Evolutionary conservation across 2,329 filamentous ascomycete species (phyloP), one percentile per base, ranked within the genome.

Genomic region (Neonectria coccinea): DNA sequence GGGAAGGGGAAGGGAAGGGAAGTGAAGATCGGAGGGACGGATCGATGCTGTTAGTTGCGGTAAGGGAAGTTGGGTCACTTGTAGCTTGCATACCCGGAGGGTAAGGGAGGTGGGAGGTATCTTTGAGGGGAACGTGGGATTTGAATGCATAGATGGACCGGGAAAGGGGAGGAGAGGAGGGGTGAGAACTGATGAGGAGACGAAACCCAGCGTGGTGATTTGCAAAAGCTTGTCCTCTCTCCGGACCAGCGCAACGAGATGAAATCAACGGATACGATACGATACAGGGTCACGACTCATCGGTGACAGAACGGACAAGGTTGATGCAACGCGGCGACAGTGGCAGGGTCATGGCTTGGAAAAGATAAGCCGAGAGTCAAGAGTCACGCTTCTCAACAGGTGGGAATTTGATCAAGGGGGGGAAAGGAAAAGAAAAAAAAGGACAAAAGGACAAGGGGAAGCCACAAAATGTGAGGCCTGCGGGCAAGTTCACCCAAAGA

Each of bases 301-400:
- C 8, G 16, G 27, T 2, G 42, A 47, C 39, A 56, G 16, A 7
- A 22, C 55, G 48, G 25, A 42, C 45, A 58, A 41, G 56, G 33
- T 51, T 31, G 45, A 51, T 33, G 50, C 42, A 44, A 41, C 25
- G 36, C 12, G 39, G 12, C 22, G 39, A 47, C 18, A 41, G 18
- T 33, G 33, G 47, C 59, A 62, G 39, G 59, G 53, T 53, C 47
- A 62, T 25, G 59, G 59, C 33, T 42, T 45, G 53, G 41, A 48
- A 45, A 39, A 36, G 50, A 54, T 60, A 47, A 60, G 57, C 29
- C 36, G 36, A 33, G 53, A 25, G 33, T n/a, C 33, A 10, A 22
- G 18, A 16, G 36, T 11, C 22, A 22, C 29, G 39, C 25, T 56
- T 39, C 36, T 39, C 36, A 39, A 7, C 36, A 39, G 36, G 36